phyloP scores from a whole-genome alignment of 441 rosid species.

The Adansonia madagascariensis region DNA sequence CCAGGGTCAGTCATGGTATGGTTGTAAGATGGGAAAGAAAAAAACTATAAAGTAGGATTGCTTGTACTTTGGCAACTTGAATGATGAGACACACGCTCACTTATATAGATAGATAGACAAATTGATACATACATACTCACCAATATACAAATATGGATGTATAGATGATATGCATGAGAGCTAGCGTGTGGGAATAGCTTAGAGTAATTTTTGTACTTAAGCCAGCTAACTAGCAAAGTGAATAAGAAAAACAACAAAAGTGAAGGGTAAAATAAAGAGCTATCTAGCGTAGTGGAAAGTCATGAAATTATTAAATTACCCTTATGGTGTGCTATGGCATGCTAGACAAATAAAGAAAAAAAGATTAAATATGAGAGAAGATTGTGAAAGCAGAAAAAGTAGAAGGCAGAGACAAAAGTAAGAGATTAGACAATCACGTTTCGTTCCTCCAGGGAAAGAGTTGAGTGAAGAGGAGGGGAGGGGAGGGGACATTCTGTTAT shows the following conservation, averaged over 20 bases:
- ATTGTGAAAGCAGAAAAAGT: neutral
- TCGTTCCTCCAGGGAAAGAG: conserved; percentile 10
- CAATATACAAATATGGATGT: too few relatives aligned
- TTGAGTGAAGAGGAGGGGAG: too few relatives aligned
- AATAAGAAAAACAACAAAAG: too few relatives aligned
- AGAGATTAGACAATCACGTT: conserved; percentile 33
- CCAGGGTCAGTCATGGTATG: conserved; percentile 65
- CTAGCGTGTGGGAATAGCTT: neutral
- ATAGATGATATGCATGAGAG: too few relatives aligned
- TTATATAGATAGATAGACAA: neutral
- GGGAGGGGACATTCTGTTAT: conserved; percentile 23
- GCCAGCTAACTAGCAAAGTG: too few relatives aligned
- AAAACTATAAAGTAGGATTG: neutral
- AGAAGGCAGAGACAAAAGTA: conserved; percentile 33
- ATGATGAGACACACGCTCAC: conserved; percentile 11
- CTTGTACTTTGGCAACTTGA: conserved; percentile 12
- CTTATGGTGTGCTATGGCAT: neutral
- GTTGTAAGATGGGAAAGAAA: conserved; percentile 12
- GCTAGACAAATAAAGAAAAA: neutral
- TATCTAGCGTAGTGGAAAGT: too few relatives aligned
- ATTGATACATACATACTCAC: neutral
- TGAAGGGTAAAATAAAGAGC: too few relatives aligned
- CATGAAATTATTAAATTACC: neutral
- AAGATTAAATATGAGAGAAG: neutral
- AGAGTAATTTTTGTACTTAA: too few relatives aligned